Evolutionary conservation across 2,329 filamentous ascomycete genomes (phyloP), one percentile per base, ranked within the genome.

Genomic region (Calonectria naviculata): DNA sequence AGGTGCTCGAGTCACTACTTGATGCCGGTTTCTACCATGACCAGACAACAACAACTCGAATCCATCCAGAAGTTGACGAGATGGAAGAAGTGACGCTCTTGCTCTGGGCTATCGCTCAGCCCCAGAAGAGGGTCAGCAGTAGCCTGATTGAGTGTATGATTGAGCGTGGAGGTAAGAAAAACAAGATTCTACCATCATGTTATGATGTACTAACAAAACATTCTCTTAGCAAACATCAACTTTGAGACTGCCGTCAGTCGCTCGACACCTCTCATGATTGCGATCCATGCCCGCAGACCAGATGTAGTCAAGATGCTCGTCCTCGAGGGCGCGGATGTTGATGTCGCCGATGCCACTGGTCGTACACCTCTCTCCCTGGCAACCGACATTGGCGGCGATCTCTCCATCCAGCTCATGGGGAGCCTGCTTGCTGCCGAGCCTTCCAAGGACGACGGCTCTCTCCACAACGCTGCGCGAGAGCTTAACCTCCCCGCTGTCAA

Each of bases 381-480:
- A 1, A 90, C 90, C 2, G 84, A 81, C 44, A 84, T 89, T 2
- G 87, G 88, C 0, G 89, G 89, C 17, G 86, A 90, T 0, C 73
- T 89, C 15, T 86, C 87, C 0, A 87, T 87, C 21, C 83, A 85
- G 12, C 88, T 91, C 80, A 87, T 90, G 87, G 83, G 84, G 2
- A 86, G 85, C 63, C 80, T 93, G 1, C 83, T 92, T 6, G 86
- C 86, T 0, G 87, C 89, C 0, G 88, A 89, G 24, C 88, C 90
- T 1, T 86, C 88, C 2, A 86, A 84, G 47, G 90, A 93, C 68
- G 92, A 94, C 70, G 91, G 91, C 0, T 93, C 90, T 1, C 83
- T 94, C 4, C 92, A 93, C 75, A 91, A 92, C 71, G 90, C 91
- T 4, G 88, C 91, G 0, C 85, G 89, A 15, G 86, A 89, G 56